Evolutionary conservation across 495 filamentous ascomycete genomes (phyloP).

Genomic region (Hypomontagnella monticulosa): DNA sequence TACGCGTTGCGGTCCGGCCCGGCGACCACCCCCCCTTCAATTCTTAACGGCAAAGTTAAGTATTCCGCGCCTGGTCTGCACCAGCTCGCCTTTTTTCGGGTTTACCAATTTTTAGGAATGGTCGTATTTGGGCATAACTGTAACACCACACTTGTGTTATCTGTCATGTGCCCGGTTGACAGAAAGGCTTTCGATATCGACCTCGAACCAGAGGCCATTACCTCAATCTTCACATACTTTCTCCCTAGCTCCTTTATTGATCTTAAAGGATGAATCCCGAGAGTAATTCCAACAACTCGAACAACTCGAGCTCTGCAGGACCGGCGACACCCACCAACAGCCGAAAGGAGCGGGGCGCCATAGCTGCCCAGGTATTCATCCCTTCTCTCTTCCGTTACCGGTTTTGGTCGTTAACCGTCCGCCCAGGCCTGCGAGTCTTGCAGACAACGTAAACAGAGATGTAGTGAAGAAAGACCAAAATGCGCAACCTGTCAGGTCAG

Average conservation of each 20-base stretch:
- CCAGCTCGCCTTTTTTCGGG: conserved; percentile 22
- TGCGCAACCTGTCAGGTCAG: conserved; percentile 67
- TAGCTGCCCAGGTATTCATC: conserved; percentile 57
- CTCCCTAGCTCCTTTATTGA: conserved; percentile 19
- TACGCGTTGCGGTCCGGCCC: conserved; percentile 42
- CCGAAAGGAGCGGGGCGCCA: conserved; percentile 58
- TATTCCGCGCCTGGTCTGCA: conserved; percentile 33
- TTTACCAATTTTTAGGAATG: conserved; percentile 34
- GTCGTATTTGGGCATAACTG: conserved; percentile 38
- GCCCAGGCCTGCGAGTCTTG: conserved; percentile 81
- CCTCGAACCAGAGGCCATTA: conserved; percentile 29
- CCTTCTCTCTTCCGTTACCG: background rate
- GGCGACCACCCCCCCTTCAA: conserved; percentile 30
- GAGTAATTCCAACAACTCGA: conserved; percentile 35
- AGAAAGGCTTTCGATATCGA: conserved; percentile 35
- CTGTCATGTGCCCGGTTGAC: conserved; percentile 41
- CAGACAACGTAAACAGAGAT: conserved; percentile 86
- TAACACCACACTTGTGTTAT: conserved; percentile 32
- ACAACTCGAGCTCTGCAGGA: conserved; percentile 42
- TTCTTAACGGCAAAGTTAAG: conserved; percentile 29
- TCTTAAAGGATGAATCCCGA: conserved; percentile 42
- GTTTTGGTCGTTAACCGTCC: conserved; percentile 9
- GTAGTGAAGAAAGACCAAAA: conserved; percentile 85
- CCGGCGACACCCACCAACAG: conserved; percentile 44
- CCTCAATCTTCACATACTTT: conserved; percentile 20